phyloP scores from a whole-genome alignment of 805 yeast species.

The Lipomyces mesembrius region DNA sequence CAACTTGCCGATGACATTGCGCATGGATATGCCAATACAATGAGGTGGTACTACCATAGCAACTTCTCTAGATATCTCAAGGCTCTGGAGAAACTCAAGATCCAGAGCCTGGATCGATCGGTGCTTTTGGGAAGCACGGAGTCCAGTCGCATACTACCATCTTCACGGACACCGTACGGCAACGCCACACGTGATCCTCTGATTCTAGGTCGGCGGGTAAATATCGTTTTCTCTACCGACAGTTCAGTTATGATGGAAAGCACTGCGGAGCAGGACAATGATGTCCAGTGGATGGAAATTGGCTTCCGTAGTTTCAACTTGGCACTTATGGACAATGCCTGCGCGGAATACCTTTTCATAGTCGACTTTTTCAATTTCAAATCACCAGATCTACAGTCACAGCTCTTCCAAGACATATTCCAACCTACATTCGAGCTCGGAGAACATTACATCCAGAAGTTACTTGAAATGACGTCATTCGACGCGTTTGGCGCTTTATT shows the following conservation, averaged over 20 bases:
- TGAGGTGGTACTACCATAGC: slow-evolving; percentile 89
- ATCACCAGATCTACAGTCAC: slow-evolving; percentile 36
- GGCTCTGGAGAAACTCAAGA: slow-evolving; percentile 66
- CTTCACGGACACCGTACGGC: slow-evolving; percentile 25
- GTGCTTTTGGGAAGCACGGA: slow-evolving; percentile 59
- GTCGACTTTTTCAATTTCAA: slow-evolving; percentile 62
- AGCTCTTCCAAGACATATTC: slow-evolving; percentile 54
- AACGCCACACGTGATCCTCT: slow-evolving; percentile 54
- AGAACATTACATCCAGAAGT: slow-evolving; percentile 52
- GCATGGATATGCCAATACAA: slow-evolving; percentile 82
- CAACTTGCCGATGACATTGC: slow-evolving; percentile 72
- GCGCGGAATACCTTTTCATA: slow-evolving; percentile 75
- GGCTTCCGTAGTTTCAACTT: slow-evolving; percentile 73
- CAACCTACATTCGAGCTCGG: slow-evolving; percentile 59
- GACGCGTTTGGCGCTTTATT: slow-evolving; percentile 82
- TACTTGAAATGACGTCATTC: slow-evolving; percentile 47
- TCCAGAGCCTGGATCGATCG: slow-evolving; percentile 59
- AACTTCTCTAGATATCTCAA: slow-evolving; percentile 77
- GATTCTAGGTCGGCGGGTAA: slow-evolving; percentile 61
- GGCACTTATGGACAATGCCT: slow-evolving; percentile 74
- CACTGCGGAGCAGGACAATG: slow-evolving; percentile 77
- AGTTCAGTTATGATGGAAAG: slow-evolving; percentile 76
- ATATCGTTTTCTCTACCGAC: slow-evolving; percentile 59
- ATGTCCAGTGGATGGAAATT: slow-evolving; percentile 70
- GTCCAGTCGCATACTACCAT: slow-evolving; percentile 14